These are phyloP conservation scores for Serendipita vermifera DNA, from an alignment of 768 basidiomycete species.

Conservation along the genomic window DNA sequence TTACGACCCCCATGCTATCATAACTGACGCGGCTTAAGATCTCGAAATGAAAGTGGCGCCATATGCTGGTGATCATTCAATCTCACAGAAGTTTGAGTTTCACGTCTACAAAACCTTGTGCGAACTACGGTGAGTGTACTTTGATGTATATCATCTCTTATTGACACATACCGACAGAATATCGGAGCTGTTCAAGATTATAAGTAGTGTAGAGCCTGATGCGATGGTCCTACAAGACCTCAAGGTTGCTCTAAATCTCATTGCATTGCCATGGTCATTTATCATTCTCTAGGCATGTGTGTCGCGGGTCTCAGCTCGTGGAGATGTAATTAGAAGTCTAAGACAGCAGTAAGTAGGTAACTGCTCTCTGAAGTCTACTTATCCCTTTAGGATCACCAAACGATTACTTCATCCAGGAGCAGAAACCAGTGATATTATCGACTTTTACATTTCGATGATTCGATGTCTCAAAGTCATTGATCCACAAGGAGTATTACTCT, in stretches of 20 bases:
- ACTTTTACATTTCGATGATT: constrained; percentile 86
- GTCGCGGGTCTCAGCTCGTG: constrained; percentile 66
- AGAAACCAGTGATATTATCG: constrained; percentile 80
- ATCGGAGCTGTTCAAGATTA: constrained; percentile 88
- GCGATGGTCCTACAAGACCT: constrained; percentile 74
- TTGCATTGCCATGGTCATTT: background rate
- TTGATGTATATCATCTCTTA: background rate
- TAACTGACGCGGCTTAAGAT: constrained; percentile 10
- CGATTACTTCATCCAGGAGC: constrained; percentile 92
- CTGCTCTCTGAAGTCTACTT: constrained; percentile 9
- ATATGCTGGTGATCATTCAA: constrained; percentile 57
- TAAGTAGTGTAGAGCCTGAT: constrained; percentile 87
- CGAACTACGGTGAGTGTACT: constrained; percentile 54
- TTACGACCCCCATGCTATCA: constrained; percentile 9
- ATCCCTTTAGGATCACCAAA: constrained; percentile 50
- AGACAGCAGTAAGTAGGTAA: constrained; percentile 56
- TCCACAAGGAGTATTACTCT: constrained; percentile 82
- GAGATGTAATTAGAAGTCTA: constrained; percentile 59
- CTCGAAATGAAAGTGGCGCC: constrained; percentile 38
- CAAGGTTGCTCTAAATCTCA: constrained; percentile 46
- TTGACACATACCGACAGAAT: constrained; percentile 27
- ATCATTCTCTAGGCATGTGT: constrained; percentile 48
- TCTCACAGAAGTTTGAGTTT: constrained; percentile 78
- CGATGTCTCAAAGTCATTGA: constrained; percentile 82
- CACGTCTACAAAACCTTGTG: constrained; percentile 86